Percentiles rank a stretch among this genome's conserved stretches.
Conservation (phyloP, 257 asterid genomes). For the Ilex aquifolium region DNA sequence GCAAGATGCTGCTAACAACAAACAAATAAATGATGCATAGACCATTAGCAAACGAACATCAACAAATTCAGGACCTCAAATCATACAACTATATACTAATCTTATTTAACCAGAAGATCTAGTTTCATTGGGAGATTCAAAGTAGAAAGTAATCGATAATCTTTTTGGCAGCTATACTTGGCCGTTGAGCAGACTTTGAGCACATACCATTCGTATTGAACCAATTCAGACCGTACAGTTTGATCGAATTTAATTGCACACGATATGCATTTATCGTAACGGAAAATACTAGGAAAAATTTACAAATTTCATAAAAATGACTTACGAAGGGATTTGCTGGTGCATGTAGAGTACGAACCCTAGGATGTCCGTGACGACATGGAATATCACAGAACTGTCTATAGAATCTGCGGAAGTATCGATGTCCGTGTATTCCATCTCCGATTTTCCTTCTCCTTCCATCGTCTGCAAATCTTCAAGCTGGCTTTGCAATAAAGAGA, state of each 20-base stretch:
- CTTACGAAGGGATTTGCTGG: constrained; percentile 94
- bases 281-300: background rate
- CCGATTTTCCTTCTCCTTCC: constrained; percentile 56
- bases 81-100: background rate
- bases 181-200: no score
- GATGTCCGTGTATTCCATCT: constrained; percentile 40
- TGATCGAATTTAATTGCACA: background rate
- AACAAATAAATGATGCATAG: constrained; percentile 1
- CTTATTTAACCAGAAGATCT: no score
- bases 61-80: background rate
- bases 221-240: background rate
- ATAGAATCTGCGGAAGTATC: constrained; percentile 43
- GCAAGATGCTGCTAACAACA: constrained; percentile 48
- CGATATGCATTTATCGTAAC: background rate
- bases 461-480: constrained; percentile 25
- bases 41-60: background rate
- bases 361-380: constrained; percentile 56
- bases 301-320: background rate
- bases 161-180: no score
- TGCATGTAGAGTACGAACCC: constrained; percentile 88
- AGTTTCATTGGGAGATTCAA: no score
- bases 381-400: constrained; percentile 61
- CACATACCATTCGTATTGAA: background rate
- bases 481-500: background rate
- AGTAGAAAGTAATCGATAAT: no score